phyloP scores from a whole-genome alignment of 2,329 filamentous ascomycete genomes.

The Rhexocercosporidium sp. region DNA sequence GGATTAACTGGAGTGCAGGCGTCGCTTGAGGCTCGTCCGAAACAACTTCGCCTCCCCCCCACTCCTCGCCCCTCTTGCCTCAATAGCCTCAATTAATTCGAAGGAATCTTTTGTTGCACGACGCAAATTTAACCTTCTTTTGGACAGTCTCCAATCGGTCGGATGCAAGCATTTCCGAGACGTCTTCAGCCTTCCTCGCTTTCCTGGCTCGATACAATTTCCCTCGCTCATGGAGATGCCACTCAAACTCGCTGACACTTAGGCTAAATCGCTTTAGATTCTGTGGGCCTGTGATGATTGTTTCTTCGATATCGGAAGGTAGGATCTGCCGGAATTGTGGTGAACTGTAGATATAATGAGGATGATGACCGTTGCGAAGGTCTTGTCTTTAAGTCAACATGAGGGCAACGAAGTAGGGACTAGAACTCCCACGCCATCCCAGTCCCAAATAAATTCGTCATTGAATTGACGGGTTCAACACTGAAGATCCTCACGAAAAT shows the following conservation, averaged over 20 bases:
- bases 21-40: background rate
- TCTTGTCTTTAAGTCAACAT: background rate
- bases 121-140: slow-evolving; percentile 12
- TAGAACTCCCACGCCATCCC: background rate
- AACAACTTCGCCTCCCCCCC: background rate
- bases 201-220: background rate
- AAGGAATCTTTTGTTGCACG: slow-evolving; percentile 9
- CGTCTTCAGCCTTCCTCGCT: background rate
- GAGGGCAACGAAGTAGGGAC: background rate
- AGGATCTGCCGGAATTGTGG: background rate
- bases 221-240: background rate
- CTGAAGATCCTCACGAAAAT: background rate
- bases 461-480: background rate
- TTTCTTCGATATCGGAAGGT: background rate
- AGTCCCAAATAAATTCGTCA: background rate
- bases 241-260: background rate
- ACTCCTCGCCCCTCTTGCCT: background rate
- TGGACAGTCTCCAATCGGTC: background rate
- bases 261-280: slow-evolving; percentile 3
- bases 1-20: background rate
- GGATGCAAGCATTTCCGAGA: background rate
- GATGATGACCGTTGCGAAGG: background rate
- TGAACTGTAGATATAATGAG: background rate
- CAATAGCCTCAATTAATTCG: background rate
- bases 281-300: background rate